A percentile compares a stretch with the other conserved stretches of the same genome.
phyloP scores from a whole-genome alignment of 768 basidiomycete species.

The Mycena polygramma region DNA sequence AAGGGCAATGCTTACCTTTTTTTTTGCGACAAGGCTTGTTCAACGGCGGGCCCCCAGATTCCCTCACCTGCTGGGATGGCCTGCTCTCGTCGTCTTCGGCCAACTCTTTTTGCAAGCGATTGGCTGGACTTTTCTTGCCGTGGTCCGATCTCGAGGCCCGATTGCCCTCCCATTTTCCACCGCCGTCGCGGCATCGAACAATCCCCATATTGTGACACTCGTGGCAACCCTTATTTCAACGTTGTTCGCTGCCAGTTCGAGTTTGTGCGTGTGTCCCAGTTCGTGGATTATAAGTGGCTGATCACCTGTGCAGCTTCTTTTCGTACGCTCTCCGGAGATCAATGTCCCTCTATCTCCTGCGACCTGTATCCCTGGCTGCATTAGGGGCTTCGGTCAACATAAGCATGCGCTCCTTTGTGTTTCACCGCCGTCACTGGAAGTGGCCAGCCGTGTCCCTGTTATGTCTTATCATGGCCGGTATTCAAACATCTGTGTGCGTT shows the following conservation, averaged over 20 bases:
- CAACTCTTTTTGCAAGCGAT: constrained; percentile 20
- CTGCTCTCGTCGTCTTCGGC: constrained; percentile 18
- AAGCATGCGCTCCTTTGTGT: constrained; percentile 17
- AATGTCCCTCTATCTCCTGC: constrained; percentile 16
- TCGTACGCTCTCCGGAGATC: constrained; percentile 24
- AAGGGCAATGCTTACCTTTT: no score
- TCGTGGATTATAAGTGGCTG: no score
- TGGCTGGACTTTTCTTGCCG: constrained; percentile 22
- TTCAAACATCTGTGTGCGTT: constrained; percentile 25
- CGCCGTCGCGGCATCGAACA: not conserved
- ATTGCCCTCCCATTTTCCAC: constrained; percentile 17
- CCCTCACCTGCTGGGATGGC: constrained; percentile 17
- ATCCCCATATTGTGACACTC: constrained; percentile 16
- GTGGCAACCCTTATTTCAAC: constrained; percentile 17
- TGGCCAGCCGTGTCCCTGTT: constrained; percentile 19
- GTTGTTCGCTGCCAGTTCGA: constrained; percentile 12
- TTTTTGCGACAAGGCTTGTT: no score
- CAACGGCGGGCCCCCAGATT: not conserved
- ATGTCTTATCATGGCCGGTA: constrained; percentile 17
- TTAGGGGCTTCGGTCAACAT: constrained; percentile 20
- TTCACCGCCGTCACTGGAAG: constrained; percentile 24
- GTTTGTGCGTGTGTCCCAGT: not conserved
- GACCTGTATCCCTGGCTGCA: constrained; percentile 20
- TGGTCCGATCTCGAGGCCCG: not conserved
- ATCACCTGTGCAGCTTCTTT: constrained; percentile 9